Evolutionary conservation across 495 filamentous ascomycete species (phyloP), one percentile per base, ranked within the genome.

Genomic region (Neurospora discreta): DNA sequence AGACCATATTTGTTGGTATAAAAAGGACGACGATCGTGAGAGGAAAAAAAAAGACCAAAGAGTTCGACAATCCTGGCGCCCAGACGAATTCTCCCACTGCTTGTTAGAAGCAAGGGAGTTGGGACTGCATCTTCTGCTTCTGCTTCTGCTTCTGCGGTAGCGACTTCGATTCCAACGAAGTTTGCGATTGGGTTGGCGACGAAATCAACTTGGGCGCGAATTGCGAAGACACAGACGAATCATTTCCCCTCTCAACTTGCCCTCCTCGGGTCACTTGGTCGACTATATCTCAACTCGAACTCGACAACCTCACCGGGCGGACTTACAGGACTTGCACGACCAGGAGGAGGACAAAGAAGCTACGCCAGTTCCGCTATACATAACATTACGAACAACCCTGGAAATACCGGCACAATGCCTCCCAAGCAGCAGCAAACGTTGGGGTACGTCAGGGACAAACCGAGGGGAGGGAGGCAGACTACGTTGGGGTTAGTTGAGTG

Each of bases 361-460:
- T 65, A 65, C 52, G 52, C 15, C 2, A 65, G 52, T 65, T 65
- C 33, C 52, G 26, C 52, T 36, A 33, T 33, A 18, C 0, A 4
- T 9, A n/a, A 43, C 41, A 23, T 1, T 18, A n/a, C 8, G 43
- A 46, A 58, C 46, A 58, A 58, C 0, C 30, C 52, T 15, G 1
- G n/a, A 0, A 26, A 60, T 2, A 52, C 23, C 1, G 15, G n/a
- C 73, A 83, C 69, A 23, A 87, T 87, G 86, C 76, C 85, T 73
- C 83, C 85, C 18, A 97, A 94, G 79, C 95, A 65, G 1, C 52
- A 98, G 85, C 88, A 91, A 76, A 97, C 93, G 10, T 81, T 98
- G 78, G 93, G 93, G 95, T 98, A 97, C 85, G 95, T 96, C 65
- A 90, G 87, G 80, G 84, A 90, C 71, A 65, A 18, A 18, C 52